Base-by-base conservation (phyloP, 2,329 filamentous ascomycete genomes). In the Ambrosiella xylebori region DNA sequence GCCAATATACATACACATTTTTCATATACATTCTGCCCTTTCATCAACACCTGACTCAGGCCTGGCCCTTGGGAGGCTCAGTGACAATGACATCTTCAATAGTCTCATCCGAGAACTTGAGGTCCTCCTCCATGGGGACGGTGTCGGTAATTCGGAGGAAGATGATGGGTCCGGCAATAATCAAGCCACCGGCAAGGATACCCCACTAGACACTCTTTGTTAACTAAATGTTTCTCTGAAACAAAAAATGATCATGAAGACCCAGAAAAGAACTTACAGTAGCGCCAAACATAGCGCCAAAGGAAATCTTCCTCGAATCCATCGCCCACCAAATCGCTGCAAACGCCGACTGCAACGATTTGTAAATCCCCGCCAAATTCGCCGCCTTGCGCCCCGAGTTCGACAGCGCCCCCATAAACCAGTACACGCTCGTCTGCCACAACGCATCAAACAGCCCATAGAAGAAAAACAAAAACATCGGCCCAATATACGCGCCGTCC, bases 361-460 rank as follows among this genome's bases (percentile, higher is more conserved):
- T 93, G 78, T 93, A 93, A 74, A 86, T 90, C 62, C 87, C 90
- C 47, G 88, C 86, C 66, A 91, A 85, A 74, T 96, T 95, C 72
- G 91, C 90, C 36, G 91, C 80, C 70, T 89, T 91, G 69, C 90
- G 88, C 61, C 86, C 82, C 62, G 91, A 95, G 79, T 97, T 97
- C 67, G 87, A 90, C 49, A 96, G 76, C 7, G 90, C 81, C 55
- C 91, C 91, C 85, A 97, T 95, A 67, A 81, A 88, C 90, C 90
- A 96, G 76, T 97, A 96, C 54, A 90, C 83, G 65, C 76, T 82
- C 0, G 88, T 91, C 74, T 97, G 91, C 84, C 88, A 96, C 57
- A 83, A 80, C 49, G 90, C 88, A 68, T 96, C 91, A 64, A 84
- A 93, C 70, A 93, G 84, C 45, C 88, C 88, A 68, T 93, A 94